Conservation (phyloP, 164 flowering plant species). For the Dillenia suffruticosa region DNA sequence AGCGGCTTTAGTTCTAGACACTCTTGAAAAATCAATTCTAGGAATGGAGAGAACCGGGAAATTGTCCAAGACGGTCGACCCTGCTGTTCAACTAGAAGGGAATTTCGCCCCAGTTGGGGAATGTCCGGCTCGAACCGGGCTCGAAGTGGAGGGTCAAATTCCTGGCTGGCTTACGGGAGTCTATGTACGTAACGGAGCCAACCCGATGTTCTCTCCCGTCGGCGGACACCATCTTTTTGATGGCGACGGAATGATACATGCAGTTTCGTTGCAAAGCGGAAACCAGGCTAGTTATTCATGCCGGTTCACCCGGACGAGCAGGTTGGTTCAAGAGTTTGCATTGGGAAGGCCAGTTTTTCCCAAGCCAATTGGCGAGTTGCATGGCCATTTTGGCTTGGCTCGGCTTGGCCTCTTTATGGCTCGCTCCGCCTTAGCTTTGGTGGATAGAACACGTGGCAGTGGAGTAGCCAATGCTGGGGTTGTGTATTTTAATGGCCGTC, state of each 20-base stretch:
- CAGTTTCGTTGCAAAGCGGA: conserved; percentile 12
- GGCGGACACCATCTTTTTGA: conserved; percentile 36
- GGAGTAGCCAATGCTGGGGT: conserved; percentile 58
- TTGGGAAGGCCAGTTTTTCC: conserved; percentile 32
- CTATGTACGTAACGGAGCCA: conserved; percentile 33
- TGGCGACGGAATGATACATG: conserved; percentile 42
- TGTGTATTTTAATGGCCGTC: conserved; percentile 36
- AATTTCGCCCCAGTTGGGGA: conserved; percentile 38
- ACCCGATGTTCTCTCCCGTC: conserved; percentile 24
- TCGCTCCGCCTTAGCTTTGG: conserved; percentile 25
- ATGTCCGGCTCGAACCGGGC: conserved; percentile 21
- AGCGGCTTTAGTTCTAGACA: conserved; percentile 21
- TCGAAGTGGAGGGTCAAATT: conserved; percentile 25
- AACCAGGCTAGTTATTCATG: conserved; percentile 25
- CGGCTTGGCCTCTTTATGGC: conserved; percentile 36
- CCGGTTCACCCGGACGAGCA: conserved; percentile 29
- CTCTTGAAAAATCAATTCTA: conserved; percentile 13
- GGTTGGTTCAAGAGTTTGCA: conserved; percentile 27
- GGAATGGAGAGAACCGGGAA: conserved; percentile 12
- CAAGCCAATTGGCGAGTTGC: conserved; percentile 46
- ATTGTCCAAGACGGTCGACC: conserved; percentile 22
- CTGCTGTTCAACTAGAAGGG: conserved; percentile 28
- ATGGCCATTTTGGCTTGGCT: conserved; percentile 41
- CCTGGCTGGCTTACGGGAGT: conserved; percentile 24
- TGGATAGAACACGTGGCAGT: conserved; percentile 25